Base-by-base conservation (phyloP, 345 rosid species). In the Gynandropsis gynandra region DNA sequence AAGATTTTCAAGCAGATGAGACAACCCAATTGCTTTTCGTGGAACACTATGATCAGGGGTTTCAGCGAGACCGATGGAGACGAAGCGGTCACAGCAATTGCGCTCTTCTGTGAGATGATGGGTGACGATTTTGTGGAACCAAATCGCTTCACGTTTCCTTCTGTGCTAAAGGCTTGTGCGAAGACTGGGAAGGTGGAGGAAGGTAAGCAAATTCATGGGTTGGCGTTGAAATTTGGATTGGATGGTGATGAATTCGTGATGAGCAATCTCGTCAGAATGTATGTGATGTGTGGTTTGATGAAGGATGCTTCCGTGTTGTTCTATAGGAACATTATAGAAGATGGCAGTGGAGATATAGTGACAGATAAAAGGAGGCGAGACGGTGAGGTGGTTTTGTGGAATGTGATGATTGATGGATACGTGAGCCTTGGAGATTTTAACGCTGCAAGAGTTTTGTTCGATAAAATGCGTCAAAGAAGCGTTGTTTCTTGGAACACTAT, bases 41-140 rank as follows among this genome's bases (percentile, higher is more conserved):
- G 82, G 80, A 86, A 86, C 62, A 70, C 95, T 0, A 69, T 86
- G n/a, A 72, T 83, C 63, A 70, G 88, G 42, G 82, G 82, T 27
- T 78, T 79, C 17, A 55, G 76, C 8, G 89, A 83, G 49, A 48
- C 65, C 18, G 70, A 62, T 33, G 62, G 62, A 39, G 60, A 41
- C 4, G 64, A 40, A 12, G 54, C 78, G 4, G 47, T 61, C 9
- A 46, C 66, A 13, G 78, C 82, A 2, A 42, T 86, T 8, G 11
- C 58, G n/a, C 52, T 73, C n/a, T 76, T 86, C 58, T 11, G 2
- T 1, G 52, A 69, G 39, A 79, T 86, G 92, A 52, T 75, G 44
- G 1, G 37, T 3, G 76, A 74, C 16, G 80, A 59, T 5, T 20
- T 20, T 13, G 85, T 82, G 50, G 59, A 61, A 41, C 85, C 85